phyloP scores from a whole-genome alignment of 2,329 filamentous ascomycete genomes.

The Chaetomiaceae sp. region DNA sequence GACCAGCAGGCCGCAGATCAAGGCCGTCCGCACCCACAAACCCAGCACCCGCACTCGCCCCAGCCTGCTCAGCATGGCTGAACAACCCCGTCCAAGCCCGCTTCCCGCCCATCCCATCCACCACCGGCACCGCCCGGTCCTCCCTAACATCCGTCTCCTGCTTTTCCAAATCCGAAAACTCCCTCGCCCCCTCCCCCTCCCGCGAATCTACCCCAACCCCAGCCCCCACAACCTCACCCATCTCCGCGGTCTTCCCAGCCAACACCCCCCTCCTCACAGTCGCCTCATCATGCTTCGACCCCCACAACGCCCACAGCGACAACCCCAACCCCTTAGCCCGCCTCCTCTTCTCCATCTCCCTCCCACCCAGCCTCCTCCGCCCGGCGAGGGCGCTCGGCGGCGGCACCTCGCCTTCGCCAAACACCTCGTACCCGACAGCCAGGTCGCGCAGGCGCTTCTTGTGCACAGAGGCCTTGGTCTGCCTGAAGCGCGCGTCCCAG shows the following conservation, averaged over 20 bases:
- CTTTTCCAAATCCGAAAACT: constrained; percentile 37
- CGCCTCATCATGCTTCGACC: constrained; percentile 79
- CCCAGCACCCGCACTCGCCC: constrained; percentile 23
- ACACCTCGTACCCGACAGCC: constrained; percentile 63
- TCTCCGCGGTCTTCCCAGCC: constrained; percentile 38
- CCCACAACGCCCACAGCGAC: constrained; percentile 81
- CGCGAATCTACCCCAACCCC: constrained; percentile 2
- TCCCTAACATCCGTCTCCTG: constrained; percentile 46
- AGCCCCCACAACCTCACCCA: constrained; percentile 38
- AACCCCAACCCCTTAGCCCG: constrained; percentile 63
- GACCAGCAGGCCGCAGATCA: constrained; percentile 9
- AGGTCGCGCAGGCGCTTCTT: constrained; percentile 70
- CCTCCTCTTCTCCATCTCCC: constrained; percentile 32
- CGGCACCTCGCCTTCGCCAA: constrained; percentile 67
- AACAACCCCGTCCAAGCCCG: constrained; percentile 2
- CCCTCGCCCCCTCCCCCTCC: constrained; percentile 35
- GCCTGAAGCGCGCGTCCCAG: constrained; percentile 70
- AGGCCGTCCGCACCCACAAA: constrained; percentile 3
- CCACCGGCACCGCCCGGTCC: constrained; percentile 41
- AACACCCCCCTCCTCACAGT: constrained; percentile 58
- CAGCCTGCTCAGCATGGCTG: constrained; percentile 11
- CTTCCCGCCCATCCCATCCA: not conserved
- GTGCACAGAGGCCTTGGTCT: constrained; percentile 65
- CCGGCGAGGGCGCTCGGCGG: constrained; percentile 81
- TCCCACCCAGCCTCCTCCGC: constrained; percentile 49